Evolutionary conservation across 768 basidiomycete species (phyloP).

Genomic region (Tephrocybe sp.): DNA sequence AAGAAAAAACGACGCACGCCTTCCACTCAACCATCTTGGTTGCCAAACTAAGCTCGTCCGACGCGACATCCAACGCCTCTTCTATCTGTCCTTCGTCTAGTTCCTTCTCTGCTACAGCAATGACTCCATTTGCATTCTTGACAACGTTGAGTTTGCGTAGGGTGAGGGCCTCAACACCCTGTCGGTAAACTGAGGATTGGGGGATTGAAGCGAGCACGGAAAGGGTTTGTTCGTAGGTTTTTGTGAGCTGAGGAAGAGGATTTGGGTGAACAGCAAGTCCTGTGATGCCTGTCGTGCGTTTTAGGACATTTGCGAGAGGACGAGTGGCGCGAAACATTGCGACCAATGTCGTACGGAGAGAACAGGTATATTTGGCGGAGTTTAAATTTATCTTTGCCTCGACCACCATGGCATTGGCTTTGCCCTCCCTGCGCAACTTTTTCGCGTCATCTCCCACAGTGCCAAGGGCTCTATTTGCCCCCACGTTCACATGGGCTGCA

Average conservation of each 20-base stretch:
- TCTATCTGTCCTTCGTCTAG: slow-evolving; percentile 87
- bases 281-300: slow-evolving; percentile 81
- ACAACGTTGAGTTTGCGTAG: slow-evolving; percentile 75
- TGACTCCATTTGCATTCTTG: slow-evolving; percentile 62
- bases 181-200: slow-evolving; percentile 83
- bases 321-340: slow-evolving; percentile 76
- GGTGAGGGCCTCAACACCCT: slow-evolving; percentile 84
- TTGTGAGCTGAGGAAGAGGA: slow-evolving; percentile 74
- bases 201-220: slow-evolving; percentile 67
- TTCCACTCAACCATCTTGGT: slow-evolving; percentile 94
- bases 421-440: slow-evolving; percentile 17
- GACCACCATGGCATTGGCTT: slow-evolving; percentile 32
- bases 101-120: slow-evolving; percentile 66
- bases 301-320: slow-evolving; percentile 64
- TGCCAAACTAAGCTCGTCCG: slow-evolving; percentile 76
- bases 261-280: slow-evolving; percentile 83
- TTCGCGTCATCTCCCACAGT: slow-evolving; percentile 7
- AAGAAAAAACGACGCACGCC: slow-evolving; percentile 58
- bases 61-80: slow-evolving; percentile 76
- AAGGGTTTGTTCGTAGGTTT: slow-evolving; percentile 79
- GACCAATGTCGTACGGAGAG: slow-evolving; percentile 7
- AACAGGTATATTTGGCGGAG: slow-evolving; percentile 32
- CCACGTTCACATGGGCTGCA: slow-evolving; percentile 31
- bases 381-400: slow-evolving; percentile 26
- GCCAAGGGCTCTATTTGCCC: slow-evolving; percentile 14